Conservation (phyloP, 352 stramenopile species). For the Pythium guiyangense region DNA sequence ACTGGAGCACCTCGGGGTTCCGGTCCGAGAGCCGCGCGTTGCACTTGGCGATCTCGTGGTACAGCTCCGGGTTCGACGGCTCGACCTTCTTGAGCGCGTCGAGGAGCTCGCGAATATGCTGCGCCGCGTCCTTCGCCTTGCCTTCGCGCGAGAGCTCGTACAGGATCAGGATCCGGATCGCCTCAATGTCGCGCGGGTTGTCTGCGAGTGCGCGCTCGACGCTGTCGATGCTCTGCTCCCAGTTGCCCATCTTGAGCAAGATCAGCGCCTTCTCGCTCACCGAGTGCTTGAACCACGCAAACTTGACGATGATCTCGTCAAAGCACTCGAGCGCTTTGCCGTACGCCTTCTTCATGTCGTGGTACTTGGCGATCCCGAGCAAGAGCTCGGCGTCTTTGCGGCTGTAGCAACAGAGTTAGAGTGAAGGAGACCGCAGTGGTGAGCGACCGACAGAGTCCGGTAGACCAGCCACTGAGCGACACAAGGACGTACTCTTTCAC, state of each 20-base stretch:
- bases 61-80: conserved; percentile 64
- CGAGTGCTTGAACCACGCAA: conserved; percentile 79
- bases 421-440: not conserved
- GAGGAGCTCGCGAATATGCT: conserved; percentile 55
- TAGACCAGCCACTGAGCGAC: not conserved
- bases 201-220: conserved; percentile 64
- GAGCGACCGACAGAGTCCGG: not conserved
- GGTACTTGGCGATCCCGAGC: conserved; percentile 66
- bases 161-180: conserved; percentile 58
- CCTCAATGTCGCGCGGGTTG: conserved; percentile 68
- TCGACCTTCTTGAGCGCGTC: conserved; percentile 70
- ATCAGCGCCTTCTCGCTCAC: conserved; percentile 80
- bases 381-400: conserved; percentile 68
- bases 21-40: conserved; percentile 60
- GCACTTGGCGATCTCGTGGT: conserved; percentile 54
- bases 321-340: conserved; percentile 54
- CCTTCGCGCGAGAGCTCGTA: conserved; percentile 68
- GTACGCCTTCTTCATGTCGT: conserved; percentile 74
- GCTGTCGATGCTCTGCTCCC: conserved; percentile 81
- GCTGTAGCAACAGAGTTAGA: conserved; percentile 14
- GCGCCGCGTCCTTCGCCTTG: conserved; percentile 40
- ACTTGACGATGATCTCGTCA: conserved; percentile 76
- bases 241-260: conserved; percentile 80
- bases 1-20: conserved; percentile 65
- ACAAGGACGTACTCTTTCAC: conserved; percentile 36